Evolutionary conservation across 2,329 filamentous ascomycete species (phyloP).

Genomic region (Fusarium nelsonii): DNA sequence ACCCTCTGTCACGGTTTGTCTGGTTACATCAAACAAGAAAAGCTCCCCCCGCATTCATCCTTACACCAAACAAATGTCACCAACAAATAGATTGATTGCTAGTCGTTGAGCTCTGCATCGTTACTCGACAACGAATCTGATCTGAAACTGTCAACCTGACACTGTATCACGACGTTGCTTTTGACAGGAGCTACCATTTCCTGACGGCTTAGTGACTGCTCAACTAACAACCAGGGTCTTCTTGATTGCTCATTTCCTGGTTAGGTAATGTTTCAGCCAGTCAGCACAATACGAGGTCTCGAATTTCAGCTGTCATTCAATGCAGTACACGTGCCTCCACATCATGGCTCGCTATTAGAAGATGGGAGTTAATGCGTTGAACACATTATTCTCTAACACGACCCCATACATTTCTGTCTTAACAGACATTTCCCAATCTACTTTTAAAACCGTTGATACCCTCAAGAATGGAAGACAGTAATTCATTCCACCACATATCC

Average conservation of each 20-base stretch:
- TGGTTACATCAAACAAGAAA: constrained; percentile 32
- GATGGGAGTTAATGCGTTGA: not conserved
- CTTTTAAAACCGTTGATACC: too few relatives aligned
- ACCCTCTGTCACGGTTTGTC: constrained; percentile 8
- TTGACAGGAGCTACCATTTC: not conserved
- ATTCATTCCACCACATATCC: too few relatives aligned
- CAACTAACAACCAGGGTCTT: not conserved
- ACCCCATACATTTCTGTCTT: not conserved
- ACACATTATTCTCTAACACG: not conserved
- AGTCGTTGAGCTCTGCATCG: not conserved
- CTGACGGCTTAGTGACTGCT: not conserved
- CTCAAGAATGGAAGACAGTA: too few relatives aligned
- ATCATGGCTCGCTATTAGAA: not conserved
- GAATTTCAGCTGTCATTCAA: not conserved
- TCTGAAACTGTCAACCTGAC: constrained; percentile 6
- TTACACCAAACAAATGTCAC: constrained; percentile 16
- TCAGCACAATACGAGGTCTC: not conserved
- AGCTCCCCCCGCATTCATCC: constrained; percentile 14
- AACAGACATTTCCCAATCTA: not conserved
- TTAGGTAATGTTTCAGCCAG: constrained; percentile 7
- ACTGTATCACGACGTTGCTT: constrained; percentile 30
- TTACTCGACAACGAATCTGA: constrained; percentile 19
- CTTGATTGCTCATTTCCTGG: not conserved
- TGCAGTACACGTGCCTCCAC: not conserved
- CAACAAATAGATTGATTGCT: not conserved